Percentiles rank a stretch among this genome's conserved stretches.
These are phyloP conservation scores for Terana coerulea DNA, from an alignment of 768 basidiomycete species.

Conservation along the genomic window DNA sequence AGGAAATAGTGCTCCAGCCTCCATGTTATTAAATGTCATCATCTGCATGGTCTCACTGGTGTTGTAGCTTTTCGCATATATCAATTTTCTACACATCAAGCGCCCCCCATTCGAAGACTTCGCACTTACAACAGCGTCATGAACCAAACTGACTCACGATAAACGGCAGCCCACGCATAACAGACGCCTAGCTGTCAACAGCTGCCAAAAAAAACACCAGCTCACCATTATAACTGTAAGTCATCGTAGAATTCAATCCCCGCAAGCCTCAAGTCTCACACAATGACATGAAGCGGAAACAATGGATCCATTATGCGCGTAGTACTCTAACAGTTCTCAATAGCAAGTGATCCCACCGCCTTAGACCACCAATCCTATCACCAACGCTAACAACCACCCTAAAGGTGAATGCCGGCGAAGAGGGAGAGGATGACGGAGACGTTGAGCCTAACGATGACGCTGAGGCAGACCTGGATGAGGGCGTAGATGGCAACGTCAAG, in stretches of 20 bases:
- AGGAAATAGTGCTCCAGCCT: neutral
- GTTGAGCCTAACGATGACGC: conserved; percentile 23
- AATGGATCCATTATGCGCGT: neutral
- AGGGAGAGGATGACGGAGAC: conserved; percentile 20
- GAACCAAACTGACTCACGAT: no score
- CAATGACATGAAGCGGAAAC: neutral
- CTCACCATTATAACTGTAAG: neutral
- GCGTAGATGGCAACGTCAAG: conserved; percentile 22
- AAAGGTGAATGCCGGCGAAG: conserved; percentile 21
- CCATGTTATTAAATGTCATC: no score
- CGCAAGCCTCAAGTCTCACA: neutral
- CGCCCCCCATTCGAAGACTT: no score
- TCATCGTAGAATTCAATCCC: neutral
- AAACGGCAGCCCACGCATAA: no score
- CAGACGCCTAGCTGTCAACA: no score
- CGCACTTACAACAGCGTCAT: no score
- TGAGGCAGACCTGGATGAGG: conserved; percentile 17
- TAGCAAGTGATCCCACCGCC: neutral
- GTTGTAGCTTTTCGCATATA: no score
- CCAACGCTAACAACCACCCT: neutral
- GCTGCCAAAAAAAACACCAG: neutral
- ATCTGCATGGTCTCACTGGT: no score
- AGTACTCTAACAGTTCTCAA: neutral
- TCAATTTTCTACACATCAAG: no score
- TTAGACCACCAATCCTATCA: no score